A percentile compares a stretch with the other conserved stretches of the same genome.
These are phyloP conservation scores for Enterocytospora artemiae DNA, from an alignment of 371 early-diverging fungal species.

Conservation along the genomic window DNA sequence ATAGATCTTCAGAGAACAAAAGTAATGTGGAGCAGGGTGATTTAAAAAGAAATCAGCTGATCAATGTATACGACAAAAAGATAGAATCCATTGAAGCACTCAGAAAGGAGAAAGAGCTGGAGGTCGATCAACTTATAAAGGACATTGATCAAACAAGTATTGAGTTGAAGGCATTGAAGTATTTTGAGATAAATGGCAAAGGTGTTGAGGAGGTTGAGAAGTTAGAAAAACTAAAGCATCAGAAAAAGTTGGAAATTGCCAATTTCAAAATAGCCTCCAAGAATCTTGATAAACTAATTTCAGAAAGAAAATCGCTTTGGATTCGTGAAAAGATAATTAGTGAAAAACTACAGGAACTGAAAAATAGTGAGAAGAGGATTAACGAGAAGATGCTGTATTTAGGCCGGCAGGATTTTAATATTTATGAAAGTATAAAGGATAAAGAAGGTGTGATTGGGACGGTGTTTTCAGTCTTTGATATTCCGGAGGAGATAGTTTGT, in stretches of 20 bases:
- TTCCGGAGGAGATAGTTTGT: slow-evolving; percentile 43
- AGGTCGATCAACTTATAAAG: slow-evolving; percentile 3
- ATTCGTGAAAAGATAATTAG: slow-evolving; percentile 70
- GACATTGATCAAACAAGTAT: slow-evolving; percentile 2
- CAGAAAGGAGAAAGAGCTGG: background rate
- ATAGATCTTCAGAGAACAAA: too few relatives aligned
- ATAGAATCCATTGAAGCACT: background rate
- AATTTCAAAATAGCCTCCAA: background rate
- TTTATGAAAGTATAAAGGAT: slow-evolving; percentile 36
- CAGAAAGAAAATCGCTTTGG: slow-evolving; percentile 73
- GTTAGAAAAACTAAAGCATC: slow-evolving; percentile 4
- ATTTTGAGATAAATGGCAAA: slow-evolving; percentile 15
- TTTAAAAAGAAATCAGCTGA: slow-evolving; percentile 2
- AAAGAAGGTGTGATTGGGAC: slow-evolving; percentile 59
- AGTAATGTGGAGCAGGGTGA: background rate
- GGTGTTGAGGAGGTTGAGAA: slow-evolving; percentile 34
- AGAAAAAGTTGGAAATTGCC: background rate
- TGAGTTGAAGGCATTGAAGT: slow-evolving; percentile 19
- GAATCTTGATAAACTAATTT: slow-evolving; percentile 63
- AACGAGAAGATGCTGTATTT: slow-evolving; percentile 34
- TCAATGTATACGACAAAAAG: slow-evolving; percentile 7
- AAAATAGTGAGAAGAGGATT: slow-evolving; percentile 20
- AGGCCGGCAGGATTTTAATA: slow-evolving; percentile 21
- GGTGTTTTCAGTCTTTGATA: slow-evolving; percentile 51
- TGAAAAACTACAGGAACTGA: slow-evolving; percentile 54